Evolutionary conservation across 1,284 basidiomycete species (phyloP).

Genomic region (Cryptococcus sp.): DNA sequence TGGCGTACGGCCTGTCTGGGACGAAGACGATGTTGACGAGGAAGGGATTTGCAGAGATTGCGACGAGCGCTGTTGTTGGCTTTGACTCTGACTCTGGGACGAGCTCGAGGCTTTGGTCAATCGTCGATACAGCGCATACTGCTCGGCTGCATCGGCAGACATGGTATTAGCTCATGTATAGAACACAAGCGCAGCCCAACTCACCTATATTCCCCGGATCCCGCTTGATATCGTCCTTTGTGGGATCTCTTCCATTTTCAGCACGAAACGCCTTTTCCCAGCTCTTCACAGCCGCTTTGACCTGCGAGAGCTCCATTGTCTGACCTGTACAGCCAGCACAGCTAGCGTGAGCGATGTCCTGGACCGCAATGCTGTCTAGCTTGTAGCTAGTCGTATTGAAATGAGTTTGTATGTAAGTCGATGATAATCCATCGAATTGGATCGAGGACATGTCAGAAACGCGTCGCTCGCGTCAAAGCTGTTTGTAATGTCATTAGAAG

Average conservation of each 20-base stretch:
- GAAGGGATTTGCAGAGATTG: constrained; percentile 8
- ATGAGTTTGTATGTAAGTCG: too few species aligned
- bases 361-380: too few species aligned
- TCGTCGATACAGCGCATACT: constrained; percentile 79
- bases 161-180: background rate
- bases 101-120: constrained; percentile 59
- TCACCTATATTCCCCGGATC: constrained; percentile 66
- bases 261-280: constrained; percentile 78
- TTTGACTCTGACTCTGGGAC: background rate
- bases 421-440: too few species aligned
- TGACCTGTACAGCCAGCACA: background rate
- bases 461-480: too few species aligned
- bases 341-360: too few species aligned
- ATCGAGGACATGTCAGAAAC: too few species aligned
- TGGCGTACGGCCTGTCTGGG: constrained; percentile 21
- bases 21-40: constrained; percentile 16
- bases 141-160: constrained; percentile 67
- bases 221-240: constrained; percentile 73
- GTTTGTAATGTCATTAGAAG: too few species aligned
- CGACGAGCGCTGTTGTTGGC: constrained; percentile 6
- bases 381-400: too few species aligned
- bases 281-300: constrained; percentile 73
- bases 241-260: constrained; percentile 64
- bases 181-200: constrained; percentile 35
- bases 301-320: constrained; percentile 49